Base-by-base conservation (phyloP, 1,284 basidiomycete species). In the Rhodotorula sp. region DNA sequence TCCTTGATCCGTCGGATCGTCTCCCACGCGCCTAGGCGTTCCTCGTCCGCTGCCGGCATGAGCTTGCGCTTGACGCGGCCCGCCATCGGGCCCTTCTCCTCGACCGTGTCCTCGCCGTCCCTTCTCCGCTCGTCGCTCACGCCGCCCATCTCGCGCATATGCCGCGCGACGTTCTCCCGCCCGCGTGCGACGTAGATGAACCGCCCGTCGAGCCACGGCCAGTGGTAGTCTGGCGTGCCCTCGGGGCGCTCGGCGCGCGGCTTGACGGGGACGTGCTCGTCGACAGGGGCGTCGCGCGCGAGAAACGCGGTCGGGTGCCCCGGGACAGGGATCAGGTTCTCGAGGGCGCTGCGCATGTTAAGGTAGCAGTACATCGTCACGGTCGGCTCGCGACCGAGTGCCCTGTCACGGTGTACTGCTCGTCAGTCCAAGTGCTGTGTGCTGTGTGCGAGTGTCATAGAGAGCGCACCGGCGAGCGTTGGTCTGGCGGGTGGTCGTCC, bases 131-230 rank as follows among this genome's bases (percentile, higher is more conserved):
- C 50, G 61, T 4, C 19, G 27, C 17, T 19, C 36, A 36, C 53
- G 34, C 64, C 67, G 32, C 66, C 67, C 69, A 75, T 72, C 59
- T 76, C 73, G 34, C 37, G 39, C 51, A 75, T 54, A 39, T 76
- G 75, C 17, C 67, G 46, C 29, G 67, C 65, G 39, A 76, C 56
- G 15, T 53, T 55, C 15, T 55, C 39, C 4, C 66, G 41, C 15
- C 75, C 75, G 25, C 54, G 48, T 19, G 75, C 73, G 46, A 71
- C 58, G 58, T 76, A 76, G 39, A 72, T 25, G 54, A 75, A 76
- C 34, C 75, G 41, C 2, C 73, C 75, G 29, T 75, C 73, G 29
- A 76, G 62, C 34, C 58, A 55, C 2, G 53, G 64, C 73, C 75
- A 76, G 53, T 59, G 67, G 67, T 76, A 76, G 6, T 55, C 32